These are phyloP conservation scores for Linum lewisii DNA, from an alignment of 345 rosid species.

Conservation along the genomic window DNA sequence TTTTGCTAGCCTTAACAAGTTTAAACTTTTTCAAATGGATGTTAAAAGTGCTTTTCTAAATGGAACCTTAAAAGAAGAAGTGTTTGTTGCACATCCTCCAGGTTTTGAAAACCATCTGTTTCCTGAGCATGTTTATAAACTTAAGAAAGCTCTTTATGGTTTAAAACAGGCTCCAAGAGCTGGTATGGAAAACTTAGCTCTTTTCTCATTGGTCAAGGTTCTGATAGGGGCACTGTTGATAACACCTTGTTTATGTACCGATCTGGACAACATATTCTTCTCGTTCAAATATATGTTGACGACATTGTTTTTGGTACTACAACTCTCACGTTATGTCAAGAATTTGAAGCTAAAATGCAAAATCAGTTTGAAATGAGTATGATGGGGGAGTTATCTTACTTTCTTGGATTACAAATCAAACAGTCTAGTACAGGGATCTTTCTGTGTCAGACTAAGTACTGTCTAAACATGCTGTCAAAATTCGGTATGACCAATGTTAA, in stretches of 20 bases:
- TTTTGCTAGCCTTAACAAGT: neutral
- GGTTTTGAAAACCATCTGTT: neutral
- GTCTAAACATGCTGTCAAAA: too few relatives aligned
- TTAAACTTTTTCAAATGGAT: neutral
- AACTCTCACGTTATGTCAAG: too few relatives aligned
- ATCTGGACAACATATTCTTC: neutral
- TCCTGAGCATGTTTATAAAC: neutral
- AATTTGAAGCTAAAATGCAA: too few relatives aligned
- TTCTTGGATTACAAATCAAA: too few relatives aligned
- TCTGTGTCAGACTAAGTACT: too few relatives aligned
- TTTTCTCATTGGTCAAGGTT: neutral
- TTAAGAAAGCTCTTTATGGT: neutral
- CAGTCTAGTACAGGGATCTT: too few relatives aligned
- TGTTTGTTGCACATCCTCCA: neutral
- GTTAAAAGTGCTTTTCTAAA: neutral
- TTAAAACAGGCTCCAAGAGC: neutral
- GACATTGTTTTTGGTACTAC: neutral
- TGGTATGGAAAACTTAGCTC: neutral
- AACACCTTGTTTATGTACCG: neutral
- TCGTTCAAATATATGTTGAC: neutral
- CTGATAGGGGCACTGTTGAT: neutral
- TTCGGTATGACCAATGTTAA: too few relatives aligned
- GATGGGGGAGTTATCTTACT: too few relatives aligned
- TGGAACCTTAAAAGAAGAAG: neutral
- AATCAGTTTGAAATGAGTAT: too few relatives aligned